Evolutionary conservation across 2,329 filamentous ascomycete species (phyloP), one percentile per base, ranked within the genome.

Genomic region (Nigrospora osmanthi): DNA sequence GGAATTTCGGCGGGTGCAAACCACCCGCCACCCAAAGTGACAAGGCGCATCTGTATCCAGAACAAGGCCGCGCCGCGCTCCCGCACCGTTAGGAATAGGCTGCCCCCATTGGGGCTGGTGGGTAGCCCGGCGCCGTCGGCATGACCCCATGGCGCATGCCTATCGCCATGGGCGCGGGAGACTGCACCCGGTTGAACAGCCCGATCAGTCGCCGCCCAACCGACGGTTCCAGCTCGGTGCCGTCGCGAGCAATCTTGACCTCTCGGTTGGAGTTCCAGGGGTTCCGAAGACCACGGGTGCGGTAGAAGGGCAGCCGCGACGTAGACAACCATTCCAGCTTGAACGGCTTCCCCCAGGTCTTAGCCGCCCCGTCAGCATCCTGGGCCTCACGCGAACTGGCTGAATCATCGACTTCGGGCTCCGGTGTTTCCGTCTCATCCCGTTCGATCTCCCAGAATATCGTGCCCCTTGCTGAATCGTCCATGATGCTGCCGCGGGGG

Each of bases 231-330:
- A 97, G 71, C 63, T 97, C 91, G 0, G 91, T 97, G 2, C 91
- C 91, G 57, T 97, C 91, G 56, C 91, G 78, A 19, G 91, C 91
- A 59, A 97, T 95, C 66, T 97, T 97, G 50, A 97, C 87, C 60
- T 97, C 91, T 43, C 91, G 75, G 58, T 96, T 95, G 5, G 88
- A 86, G 62, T 97, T 97, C 88, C 89, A 95, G 0, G 89, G 86
- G 60, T 97, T 97, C 32, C 90, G 79, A 45, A 97, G 67, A 0
- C 91, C 90, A 51, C 89, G 73, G 0, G 90, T 95, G 37, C 87
- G 80, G 62, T 93, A 94, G 60, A 97, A 97, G 0, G 91, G 89
- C 6, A 97, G 73, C 33, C 83, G 78, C 44, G 78, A 81, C 6
- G 87, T 94, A 12, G 88, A 94, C 9, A 94, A 63, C 91, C 91